phyloP scores from a whole-genome alignment of 1,284 basidiomycete species.

The Schizophyllum commune region DNA sequence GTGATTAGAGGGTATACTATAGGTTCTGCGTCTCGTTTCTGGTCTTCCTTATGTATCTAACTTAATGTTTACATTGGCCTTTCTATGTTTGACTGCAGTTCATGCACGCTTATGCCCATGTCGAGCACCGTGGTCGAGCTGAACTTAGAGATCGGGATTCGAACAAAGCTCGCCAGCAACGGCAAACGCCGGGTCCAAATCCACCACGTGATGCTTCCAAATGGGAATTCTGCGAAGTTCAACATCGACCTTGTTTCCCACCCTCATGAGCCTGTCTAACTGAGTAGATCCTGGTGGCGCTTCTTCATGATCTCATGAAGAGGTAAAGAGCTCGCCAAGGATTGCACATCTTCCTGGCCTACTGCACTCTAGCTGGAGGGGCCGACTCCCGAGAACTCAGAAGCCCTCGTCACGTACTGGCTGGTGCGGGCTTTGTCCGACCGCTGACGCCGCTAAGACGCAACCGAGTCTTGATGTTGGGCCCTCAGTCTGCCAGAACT shows the following conservation, averaged over 20 bases:
- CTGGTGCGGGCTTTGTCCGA: neutral
- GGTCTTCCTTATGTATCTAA: neutral
- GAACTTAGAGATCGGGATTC: no score
- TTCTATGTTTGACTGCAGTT: no score
- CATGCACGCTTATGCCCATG: no score
- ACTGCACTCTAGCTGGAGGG: no score
- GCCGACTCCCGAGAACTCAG: no score
- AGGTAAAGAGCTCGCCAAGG: no score
- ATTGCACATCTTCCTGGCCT: no score
- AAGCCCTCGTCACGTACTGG: neutral
- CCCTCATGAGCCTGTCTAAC: neutral
- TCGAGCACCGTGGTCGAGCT: no score
- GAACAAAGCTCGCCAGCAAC: no score
- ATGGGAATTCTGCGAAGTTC: neutral
- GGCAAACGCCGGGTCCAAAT: no score
- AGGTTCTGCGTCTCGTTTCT: neutral
- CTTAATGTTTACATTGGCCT: neutral
- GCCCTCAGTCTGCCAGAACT: neutral
- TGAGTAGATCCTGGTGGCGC: no score
- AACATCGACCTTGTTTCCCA: neutral
- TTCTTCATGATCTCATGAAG: no score
- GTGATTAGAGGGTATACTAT: slow-evolving; percentile 26
- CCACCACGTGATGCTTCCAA: neutral
- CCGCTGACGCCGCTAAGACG: neutral
- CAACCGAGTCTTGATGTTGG: neutral